These are phyloP conservation scores for Erigeron philadelphicus DNA, from an alignment of 140 eudicot species.

Conservation along the genomic window DNA sequence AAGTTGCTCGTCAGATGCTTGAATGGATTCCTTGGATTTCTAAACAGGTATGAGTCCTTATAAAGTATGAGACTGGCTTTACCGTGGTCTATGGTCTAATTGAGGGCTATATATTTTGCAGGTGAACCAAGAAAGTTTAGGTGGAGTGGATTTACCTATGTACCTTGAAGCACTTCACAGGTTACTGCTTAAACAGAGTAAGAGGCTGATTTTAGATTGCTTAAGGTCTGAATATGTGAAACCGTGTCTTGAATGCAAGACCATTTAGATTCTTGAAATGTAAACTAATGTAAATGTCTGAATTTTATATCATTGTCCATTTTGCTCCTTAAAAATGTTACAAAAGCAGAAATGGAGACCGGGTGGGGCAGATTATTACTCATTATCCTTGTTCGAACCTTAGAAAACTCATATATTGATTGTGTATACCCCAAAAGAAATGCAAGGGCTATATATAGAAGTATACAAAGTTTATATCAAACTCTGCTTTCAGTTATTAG, in stretches of 20 bases:
- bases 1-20: constrained; percentile 41
- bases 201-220: constrained; percentile 17
- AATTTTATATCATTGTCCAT: neutral
- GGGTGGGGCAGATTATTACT: too few species aligned
- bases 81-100: constrained; percentile 29
- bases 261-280: constrained; percentile 5
- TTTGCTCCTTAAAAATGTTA: neutral
- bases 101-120: constrained; percentile 31
- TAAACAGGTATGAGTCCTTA: constrained; percentile 55
- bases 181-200: constrained; percentile 59
- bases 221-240: constrained; percentile 17
- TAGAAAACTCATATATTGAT: too few species aligned
- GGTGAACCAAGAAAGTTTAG: constrained; percentile 40
- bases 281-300: neutral
- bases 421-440: too few species aligned
- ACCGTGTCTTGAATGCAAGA: neutral
- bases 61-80: constrained; percentile 15
- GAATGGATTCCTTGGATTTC: constrained; percentile 83
- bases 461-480: too few species aligned
- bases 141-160: constrained; percentile 45
- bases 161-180: constrained; percentile 79
- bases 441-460: too few species aligned
- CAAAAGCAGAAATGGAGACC: too few species aligned
- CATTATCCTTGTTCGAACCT: too few species aligned
- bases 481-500: neutral